These are phyloP conservation scores for Phytophthora agathidicida DNA, from an alignment of 352 stramenopile species.

Conservation along the genomic window DNA sequence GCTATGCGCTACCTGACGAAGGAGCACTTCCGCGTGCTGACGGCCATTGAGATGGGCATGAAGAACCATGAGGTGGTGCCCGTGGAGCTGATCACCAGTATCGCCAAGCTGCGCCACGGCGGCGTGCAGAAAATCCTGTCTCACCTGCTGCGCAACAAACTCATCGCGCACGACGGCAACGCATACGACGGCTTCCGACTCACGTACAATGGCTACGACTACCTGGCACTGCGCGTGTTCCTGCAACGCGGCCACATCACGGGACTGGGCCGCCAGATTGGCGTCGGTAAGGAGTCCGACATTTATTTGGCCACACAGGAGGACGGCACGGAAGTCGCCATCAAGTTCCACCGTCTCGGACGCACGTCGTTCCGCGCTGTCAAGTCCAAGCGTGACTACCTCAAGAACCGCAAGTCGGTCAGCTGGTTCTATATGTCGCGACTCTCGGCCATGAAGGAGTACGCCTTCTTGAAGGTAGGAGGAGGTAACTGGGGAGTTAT, in stretches of 20 bases:
- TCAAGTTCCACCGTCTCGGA: slow-evolving; percentile 99
- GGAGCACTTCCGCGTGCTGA: slow-evolving; percentile 98
- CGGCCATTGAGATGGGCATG: slow-evolving; percentile 99
- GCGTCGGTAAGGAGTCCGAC: slow-evolving; percentile 99
- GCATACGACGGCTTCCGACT: slow-evolving; percentile 98
- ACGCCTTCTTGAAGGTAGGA: slow-evolving; percentile 96
- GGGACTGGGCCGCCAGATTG: slow-evolving; percentile 94
- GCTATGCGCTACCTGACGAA: slow-evolving; percentile 94
- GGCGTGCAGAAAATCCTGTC: slow-evolving; percentile 98
- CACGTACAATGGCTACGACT: slow-evolving; percentile 99
- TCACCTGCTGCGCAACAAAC: slow-evolving; percentile 97
- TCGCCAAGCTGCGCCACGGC: slow-evolving; percentile 97
- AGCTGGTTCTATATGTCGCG: slow-evolving; percentile 99
- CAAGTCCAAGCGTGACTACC: slow-evolving; percentile 98
- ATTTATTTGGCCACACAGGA: slow-evolving; percentile 96
- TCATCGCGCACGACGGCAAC: slow-evolving; percentile 97
- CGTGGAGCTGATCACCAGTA: slow-evolving; percentile 95
- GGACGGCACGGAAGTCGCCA: slow-evolving; percentile 96
- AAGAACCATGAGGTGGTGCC: slow-evolving; percentile 99
- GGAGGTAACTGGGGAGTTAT: background rate
- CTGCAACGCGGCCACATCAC: slow-evolving; percentile 93
- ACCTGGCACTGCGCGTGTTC: slow-evolving; percentile 97
- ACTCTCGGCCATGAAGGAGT: slow-evolving; percentile 99
- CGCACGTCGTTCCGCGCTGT: slow-evolving; percentile 98
- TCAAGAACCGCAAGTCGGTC: slow-evolving; percentile 94